These are phyloP conservation scores for Henningerozyma blattae DNA, from an alignment of 805 yeast species.

Conservation along the genomic window DNA sequence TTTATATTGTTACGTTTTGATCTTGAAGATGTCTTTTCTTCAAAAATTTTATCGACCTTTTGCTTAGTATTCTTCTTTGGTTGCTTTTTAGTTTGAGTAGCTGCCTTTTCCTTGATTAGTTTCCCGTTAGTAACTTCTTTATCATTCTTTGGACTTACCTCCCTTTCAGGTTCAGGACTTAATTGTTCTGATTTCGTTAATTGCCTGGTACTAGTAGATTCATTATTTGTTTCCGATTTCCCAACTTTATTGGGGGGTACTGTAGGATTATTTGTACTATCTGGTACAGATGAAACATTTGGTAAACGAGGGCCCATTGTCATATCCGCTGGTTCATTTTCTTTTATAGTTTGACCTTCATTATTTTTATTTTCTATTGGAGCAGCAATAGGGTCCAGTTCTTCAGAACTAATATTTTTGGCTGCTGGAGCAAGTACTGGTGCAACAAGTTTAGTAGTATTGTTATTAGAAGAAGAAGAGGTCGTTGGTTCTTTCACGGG, in stretches of 20 bases:
- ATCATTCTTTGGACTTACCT: neutral
- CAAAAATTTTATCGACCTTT: constrained; percentile 17
- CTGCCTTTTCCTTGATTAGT: neutral
- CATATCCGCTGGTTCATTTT: too few species aligned
- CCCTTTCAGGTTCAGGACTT: neutral
- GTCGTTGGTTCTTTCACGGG: constrained; percentile 3
- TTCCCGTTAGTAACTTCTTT: neutral
- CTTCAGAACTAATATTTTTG: neutral
- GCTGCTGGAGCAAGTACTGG: neutral
- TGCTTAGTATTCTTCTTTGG: neutral
- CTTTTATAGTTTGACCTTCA: neutral
- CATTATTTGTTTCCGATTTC: neutral
- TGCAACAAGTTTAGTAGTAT: neutral
- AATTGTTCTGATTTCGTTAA: neutral
- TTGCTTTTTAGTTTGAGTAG: neutral
- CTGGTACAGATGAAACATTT: neutral
- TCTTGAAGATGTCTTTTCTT: constrained; percentile 19
- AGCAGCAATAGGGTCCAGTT: neutral
- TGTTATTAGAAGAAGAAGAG: neutral
- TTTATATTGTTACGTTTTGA: constrained; percentile 23
- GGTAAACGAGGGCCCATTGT: too few species aligned
- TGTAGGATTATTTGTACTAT: neutral
- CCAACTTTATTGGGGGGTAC: neutral
- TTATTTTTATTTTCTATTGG: neutral
- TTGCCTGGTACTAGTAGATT: too few species aligned